phyloP scores from a whole-genome alignment of 805 yeast species.

The Candida tibetensis region DNA sequence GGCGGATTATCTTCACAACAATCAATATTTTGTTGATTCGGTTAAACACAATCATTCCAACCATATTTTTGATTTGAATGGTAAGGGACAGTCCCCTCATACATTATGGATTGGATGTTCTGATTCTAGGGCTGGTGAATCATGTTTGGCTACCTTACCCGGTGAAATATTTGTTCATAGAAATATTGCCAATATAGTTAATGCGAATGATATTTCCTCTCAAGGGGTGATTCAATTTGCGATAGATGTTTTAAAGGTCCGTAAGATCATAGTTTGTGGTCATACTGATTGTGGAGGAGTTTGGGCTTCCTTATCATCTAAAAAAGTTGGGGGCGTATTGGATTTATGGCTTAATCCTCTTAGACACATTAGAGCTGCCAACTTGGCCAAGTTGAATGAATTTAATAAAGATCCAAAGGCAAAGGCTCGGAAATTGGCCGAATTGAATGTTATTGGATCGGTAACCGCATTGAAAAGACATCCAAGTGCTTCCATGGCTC shows the following conservation, averaged over 20 bases:
- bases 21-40: slow-evolving; percentile 44
- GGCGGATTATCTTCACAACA: slow-evolving; percentile 48
- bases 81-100: slow-evolving; percentile 86
- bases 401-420: slow-evolving; percentile 47
- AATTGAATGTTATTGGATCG: slow-evolving; percentile 72
- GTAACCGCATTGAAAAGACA: slow-evolving; percentile 63
- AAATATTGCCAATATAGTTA: slow-evolving; percentile 79
- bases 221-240: slow-evolving; percentile 86
- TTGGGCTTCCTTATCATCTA: slow-evolving; percentile 69
- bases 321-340: slow-evolving; percentile 63
- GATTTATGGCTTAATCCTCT: slow-evolving; percentile 70
- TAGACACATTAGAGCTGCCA: slow-evolving; percentile 65
- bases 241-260: slow-evolving; percentile 76
- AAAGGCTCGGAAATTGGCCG: slow-evolving; percentile 63
- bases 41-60: slow-evolving; percentile 51
- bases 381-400: slow-evolving; percentile 47
- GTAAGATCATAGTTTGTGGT: slow-evolving; percentile 82
- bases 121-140: slow-evolving; percentile 86
- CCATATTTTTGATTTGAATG: slow-evolving; percentile 58
- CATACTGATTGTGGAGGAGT: slow-evolving; percentile 96
- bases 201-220: slow-evolving; percentile 67
- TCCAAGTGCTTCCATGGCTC: slow-evolving; percentile 66
- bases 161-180: slow-evolving; percentile 91
- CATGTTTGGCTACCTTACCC: slow-evolving; percentile 71
- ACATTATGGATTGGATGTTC: slow-evolving; percentile 94